Conservation (phyloP, 495 filamentous ascomycete genomes). For the Neurospora sp. region DNA sequence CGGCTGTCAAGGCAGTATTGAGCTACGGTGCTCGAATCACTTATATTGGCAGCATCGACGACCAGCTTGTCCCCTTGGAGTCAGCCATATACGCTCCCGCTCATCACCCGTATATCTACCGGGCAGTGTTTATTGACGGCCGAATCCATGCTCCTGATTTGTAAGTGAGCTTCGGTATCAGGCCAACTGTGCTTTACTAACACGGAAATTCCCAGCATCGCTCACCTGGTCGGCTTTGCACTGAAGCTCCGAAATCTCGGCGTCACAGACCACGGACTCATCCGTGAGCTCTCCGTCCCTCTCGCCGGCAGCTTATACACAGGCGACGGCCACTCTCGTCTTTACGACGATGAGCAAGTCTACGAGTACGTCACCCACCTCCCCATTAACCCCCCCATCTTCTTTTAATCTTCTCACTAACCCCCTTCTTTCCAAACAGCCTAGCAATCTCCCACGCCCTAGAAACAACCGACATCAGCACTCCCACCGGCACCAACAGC, state of each 20-base stretch:
- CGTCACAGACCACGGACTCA: slow-evolving; percentile 82
- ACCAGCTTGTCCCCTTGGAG: slow-evolving; percentile 90
- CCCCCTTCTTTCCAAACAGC: slow-evolving; percentile 24
- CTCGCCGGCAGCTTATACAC: slow-evolving; percentile 85
- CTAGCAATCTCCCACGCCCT: slow-evolving; percentile 78
- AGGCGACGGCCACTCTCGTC: slow-evolving; percentile 84
- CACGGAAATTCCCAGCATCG: slow-evolving; percentile 44
- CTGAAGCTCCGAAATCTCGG: slow-evolving; percentile 90
- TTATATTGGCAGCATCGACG: slow-evolving; percentile 87
- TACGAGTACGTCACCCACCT: slow-evolving; percentile 54
- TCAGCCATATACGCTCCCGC: slow-evolving; percentile 77
- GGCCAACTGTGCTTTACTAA: slow-evolving; percentile 5
- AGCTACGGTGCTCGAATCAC: slow-evolving; percentile 72
- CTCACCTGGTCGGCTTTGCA: slow-evolving; percentile 85
- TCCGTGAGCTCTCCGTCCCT: slow-evolving; percentile 79
- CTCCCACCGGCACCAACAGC: slow-evolving; percentile 30
- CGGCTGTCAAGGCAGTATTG: slow-evolving; percentile 60
- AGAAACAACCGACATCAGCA: slow-evolving; percentile 58
- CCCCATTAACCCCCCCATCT: neutral
- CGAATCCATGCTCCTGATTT: slow-evolving; percentile 89
- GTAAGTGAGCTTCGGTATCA: slow-evolving; percentile 30
- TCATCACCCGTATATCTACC: slow-evolving; percentile 83
- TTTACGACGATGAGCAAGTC: slow-evolving; percentile 85
- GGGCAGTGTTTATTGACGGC: slow-evolving; percentile 90
- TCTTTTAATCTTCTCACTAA: slow-evolving; percentile 9